Conservation (phyloP, 257 asterid species). For the Mentha longifolia region DNA sequence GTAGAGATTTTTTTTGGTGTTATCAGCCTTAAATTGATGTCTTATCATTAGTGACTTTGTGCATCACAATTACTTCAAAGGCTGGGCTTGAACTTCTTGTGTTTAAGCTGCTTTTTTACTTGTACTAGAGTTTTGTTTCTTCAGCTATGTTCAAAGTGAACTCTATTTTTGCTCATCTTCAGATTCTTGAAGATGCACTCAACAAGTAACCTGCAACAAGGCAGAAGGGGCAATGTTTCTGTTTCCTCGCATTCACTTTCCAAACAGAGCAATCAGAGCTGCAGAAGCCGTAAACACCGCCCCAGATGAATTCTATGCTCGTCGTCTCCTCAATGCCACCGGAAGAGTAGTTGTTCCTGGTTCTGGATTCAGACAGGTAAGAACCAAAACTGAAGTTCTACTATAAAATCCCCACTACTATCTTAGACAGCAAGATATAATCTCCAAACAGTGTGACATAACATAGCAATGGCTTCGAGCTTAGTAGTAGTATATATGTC, state of each 20-base stretch:
- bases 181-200: constrained; percentile 89
- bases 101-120: too few species aligned
- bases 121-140: too few species aligned
- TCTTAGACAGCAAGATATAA: too few species aligned
- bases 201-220: constrained; percentile 85
- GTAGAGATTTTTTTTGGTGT: too few species aligned
- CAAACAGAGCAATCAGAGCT: constrained; percentile 82
- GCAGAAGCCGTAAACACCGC: constrained; percentile 72
- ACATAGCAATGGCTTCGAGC: too few species aligned
- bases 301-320: constrained; percentile 80
- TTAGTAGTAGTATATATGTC: too few species aligned
- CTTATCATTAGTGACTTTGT: too few species aligned
- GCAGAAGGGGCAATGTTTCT: constrained; percentile 99
- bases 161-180: constrained; percentile 15
- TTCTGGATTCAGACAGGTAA: constrained; percentile 98
- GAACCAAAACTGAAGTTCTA: not conserved
- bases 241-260: constrained; percentile 75
- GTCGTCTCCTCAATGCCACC: constrained; percentile 79
- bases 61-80: too few species aligned
- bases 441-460: too few species aligned
- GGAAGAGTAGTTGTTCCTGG: constrained; percentile 98
- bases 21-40: too few species aligned
- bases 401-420: too few species aligned
- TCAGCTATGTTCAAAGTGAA: too few species aligned
- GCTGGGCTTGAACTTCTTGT: not conserved